Evolutionary conservation across 176 grass and related monocot genomes (phyloP).

Genomic region (Pontederia paniculata): DNA sequence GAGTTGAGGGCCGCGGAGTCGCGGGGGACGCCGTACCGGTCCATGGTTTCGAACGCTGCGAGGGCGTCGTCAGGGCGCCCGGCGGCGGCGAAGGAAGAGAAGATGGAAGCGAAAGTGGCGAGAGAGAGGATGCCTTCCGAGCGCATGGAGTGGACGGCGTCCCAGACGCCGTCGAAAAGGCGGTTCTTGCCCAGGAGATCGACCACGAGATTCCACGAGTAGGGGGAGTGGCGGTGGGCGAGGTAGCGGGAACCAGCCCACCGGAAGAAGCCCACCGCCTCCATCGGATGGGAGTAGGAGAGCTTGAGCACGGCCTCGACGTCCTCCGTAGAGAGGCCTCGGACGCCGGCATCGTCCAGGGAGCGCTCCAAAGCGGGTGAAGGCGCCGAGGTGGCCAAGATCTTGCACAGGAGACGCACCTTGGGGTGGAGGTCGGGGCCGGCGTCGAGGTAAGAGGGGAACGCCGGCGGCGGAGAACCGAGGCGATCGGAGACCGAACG

Average conservation of each 20-base stretch:
- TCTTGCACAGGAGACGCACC: constrained; percentile 29
- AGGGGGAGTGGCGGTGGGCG: constrained; percentile 47
- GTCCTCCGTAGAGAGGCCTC: constrained; percentile 42
- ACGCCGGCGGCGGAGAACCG: constrained; percentile 3
- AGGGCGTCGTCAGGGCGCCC: constrained; percentile 13
- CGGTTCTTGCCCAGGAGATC: constrained; percentile 80
- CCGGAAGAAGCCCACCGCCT: constrained; percentile 60
- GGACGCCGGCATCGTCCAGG: constrained; percentile 35
- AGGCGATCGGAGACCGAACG: background rate
- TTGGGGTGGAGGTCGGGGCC: constrained; percentile 21
- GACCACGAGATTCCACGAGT: constrained; percentile 83
- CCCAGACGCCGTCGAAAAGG: constrained; percentile 60
- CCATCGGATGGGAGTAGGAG: constrained; percentile 57
- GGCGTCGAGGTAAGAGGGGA: constrained; percentile 37
- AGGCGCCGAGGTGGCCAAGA: constrained; percentile 21
- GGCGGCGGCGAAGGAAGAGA: constrained; percentile 40
- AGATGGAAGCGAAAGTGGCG: constrained; percentile 69
- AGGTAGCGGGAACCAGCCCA: constrained; percentile 64
- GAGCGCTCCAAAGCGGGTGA: constrained; percentile 16
- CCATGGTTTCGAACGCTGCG: constrained; percentile 27
- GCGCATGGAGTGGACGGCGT: constrained; percentile 52
- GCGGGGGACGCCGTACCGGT: constrained; percentile 32
- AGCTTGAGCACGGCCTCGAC: constrained; percentile 68
- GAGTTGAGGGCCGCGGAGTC: constrained; percentile 59
- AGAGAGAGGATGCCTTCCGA: constrained; percentile 51